These are phyloP conservation scores for Glonium stellatum DNA, from an alignment of 495 filamentous ascomycete genomes.

Conservation along the genomic window DNA sequence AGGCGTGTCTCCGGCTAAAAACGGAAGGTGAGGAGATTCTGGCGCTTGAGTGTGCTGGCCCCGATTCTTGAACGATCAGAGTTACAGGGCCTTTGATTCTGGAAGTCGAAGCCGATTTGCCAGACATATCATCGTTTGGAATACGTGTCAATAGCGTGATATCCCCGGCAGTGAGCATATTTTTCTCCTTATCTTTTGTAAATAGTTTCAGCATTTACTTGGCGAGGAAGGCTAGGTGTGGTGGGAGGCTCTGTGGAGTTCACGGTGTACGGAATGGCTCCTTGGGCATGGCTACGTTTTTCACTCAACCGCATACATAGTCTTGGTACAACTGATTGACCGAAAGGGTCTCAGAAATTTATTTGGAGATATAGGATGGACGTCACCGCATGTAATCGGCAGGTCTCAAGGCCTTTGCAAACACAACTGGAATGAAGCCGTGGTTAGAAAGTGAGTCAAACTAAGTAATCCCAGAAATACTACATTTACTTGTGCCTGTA, in stretches of 20 bases:
- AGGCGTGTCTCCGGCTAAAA: slow-evolving; percentile 16
- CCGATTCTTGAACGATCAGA: background rate
- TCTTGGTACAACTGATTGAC: too few species aligned
- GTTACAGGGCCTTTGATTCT: background rate
- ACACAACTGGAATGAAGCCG: too few species aligned
- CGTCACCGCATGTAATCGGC: background rate
- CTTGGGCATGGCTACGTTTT: background rate
- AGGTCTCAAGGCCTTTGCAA: background rate
- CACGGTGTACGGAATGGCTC: background rate
- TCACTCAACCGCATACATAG: background rate
- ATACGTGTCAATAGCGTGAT: background rate
- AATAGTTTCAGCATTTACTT: background rate
- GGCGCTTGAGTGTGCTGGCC: background rate
- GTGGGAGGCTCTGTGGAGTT: background rate
- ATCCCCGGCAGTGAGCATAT: background rate
- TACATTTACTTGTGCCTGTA: too few species aligned
- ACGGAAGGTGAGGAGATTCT: slow-evolving; percentile 14
- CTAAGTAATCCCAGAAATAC: too few species aligned
- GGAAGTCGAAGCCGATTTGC: background rate
- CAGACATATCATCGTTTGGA: background rate
- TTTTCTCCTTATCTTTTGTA: background rate
- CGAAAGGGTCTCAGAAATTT: too few species aligned
- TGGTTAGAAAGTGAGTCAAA: too few species aligned
- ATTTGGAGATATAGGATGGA: background rate
- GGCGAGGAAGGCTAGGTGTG: background rate